Conservation (phyloP, 768 basidiomycete species). For the Mycena rosella region DNA sequence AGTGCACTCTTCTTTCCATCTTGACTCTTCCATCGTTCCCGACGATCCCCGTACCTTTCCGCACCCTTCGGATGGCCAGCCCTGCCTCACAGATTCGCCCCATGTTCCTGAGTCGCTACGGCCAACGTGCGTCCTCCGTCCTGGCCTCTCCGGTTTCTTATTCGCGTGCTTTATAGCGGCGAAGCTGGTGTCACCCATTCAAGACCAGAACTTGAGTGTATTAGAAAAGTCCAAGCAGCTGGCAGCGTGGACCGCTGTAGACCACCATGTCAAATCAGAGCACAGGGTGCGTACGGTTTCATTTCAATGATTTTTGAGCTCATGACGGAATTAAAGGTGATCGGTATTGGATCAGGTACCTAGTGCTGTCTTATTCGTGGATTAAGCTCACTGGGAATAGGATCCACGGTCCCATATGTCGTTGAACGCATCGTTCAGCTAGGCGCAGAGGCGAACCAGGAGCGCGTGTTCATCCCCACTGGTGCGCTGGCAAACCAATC, state of each 20-base stretch:
- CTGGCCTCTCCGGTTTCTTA: background rate
- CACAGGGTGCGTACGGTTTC: slow-evolving; percentile 73
- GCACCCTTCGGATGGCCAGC: slow-evolving; percentile 23
- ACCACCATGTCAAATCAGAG: slow-evolving; percentile 84
- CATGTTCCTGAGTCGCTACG: slow-evolving; percentile 31
- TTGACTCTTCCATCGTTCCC: background rate
- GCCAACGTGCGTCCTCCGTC: slow-evolving; percentile 35
- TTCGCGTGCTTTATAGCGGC: slow-evolving; percentile 20
- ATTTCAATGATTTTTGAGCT: slow-evolving; percentile 16
- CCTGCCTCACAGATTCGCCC: slow-evolving; percentile 32
- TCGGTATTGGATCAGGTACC: slow-evolving; percentile 89
- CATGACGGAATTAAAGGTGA: slow-evolving; percentile 63
- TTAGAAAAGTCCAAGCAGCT: slow-evolving; percentile 90
- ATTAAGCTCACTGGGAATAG: slow-evolving; percentile 49
- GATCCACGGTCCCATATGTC: slow-evolving; percentile 96
- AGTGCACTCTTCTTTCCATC: background rate
- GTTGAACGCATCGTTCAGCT: slow-evolving; percentile 94
- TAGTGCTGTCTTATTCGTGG: background rate
- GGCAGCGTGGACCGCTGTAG: slow-evolving; percentile 95
- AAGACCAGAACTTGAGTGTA: slow-evolving; percentile 47
- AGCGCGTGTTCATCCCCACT: slow-evolving; percentile 91
- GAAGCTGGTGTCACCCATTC: slow-evolving; percentile 36
- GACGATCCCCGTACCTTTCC: background rate
- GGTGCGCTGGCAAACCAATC: slow-evolving; percentile 55
- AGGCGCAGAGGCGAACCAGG: slow-evolving; percentile 78